phyloP scores from a whole-genome alignment of 768 basidiomycete species.

The Naganishia vaughanmartiniae region DNA sequence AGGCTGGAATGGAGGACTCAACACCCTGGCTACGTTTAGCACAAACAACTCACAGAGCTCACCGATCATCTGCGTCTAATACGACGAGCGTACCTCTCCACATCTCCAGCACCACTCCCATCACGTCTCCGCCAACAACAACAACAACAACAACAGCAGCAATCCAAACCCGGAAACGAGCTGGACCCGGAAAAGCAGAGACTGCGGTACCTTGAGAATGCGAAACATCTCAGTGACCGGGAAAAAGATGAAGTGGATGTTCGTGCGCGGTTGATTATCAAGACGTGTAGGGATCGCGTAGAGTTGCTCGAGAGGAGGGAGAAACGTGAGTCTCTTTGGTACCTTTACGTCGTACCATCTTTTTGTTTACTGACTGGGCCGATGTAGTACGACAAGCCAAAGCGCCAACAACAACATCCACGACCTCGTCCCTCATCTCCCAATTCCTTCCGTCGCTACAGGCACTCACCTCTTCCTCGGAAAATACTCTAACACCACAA shows the following conservation, averaged over 20 bases:
- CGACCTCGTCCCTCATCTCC: conserved; percentile 53
- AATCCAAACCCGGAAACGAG: conserved; percentile 10
- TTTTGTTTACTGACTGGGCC: no score
- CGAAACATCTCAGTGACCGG: conserved; percentile 64
- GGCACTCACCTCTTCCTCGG: conserved; percentile 1
- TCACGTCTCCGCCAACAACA: conserved; percentile 56
- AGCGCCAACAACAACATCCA: conserved; percentile 35
- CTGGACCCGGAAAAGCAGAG: conserved; percentile 35
- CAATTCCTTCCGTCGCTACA: conserved; percentile 60
- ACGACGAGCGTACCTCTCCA: conserved; percentile 83
- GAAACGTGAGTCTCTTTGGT: conserved; percentile 64
- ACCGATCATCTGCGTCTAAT: conserved; percentile 64
- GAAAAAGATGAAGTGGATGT: conserved; percentile 96
- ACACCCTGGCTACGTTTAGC: conserved; percentile 26
- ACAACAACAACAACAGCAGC: conserved; percentile 25
- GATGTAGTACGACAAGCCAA: conserved; percentile 34
- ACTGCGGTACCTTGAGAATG: conserved; percentile 45
- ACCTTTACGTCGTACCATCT: neutral
- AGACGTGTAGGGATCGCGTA: conserved; percentile 80
- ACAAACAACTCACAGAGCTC: conserved; percentile 45
- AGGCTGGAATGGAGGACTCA: neutral
- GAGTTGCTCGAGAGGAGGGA: conserved; percentile 84
- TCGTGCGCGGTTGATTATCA: conserved; percentile 79
- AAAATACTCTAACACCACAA: neutral
- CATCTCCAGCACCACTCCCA: conserved; percentile 56